Conservation (phyloP, 2,329 filamentous ascomycete species). For the Aspergillus amoenus region DNA sequence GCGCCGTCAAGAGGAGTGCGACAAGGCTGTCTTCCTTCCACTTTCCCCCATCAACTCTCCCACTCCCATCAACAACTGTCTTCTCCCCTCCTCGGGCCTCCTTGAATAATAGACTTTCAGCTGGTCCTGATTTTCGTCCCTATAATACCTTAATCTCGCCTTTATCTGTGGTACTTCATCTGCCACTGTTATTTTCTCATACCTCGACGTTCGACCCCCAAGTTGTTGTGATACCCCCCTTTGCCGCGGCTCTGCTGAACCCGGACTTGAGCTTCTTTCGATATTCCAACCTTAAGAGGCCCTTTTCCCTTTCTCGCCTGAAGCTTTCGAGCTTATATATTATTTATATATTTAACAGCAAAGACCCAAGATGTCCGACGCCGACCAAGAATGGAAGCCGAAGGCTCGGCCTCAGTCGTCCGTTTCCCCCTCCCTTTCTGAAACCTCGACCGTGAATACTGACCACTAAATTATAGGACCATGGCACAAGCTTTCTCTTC, state of each 20-base stretch:
- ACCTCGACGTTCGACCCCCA: conserved; percentile 1
- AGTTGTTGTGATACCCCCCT: conserved; percentile 12
- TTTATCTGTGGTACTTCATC: conserved; percentile 8
- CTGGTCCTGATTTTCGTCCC: conserved; percentile 30
- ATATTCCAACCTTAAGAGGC: neutral
- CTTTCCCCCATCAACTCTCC: neutral
- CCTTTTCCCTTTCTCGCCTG: neutral
- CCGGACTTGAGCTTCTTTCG: neutral
- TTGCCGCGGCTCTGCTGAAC: conserved; percentile 9
- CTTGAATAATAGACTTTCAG: conserved; percentile 21
- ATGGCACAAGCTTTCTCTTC: conserved; percentile 84
- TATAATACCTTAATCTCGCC: conserved; percentile 14
- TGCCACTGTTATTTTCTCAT: neutral
- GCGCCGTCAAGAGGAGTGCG: conserved; percentile 8
- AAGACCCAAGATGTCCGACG: conserved; percentile 54
- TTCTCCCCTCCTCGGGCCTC: conserved; percentile 1
- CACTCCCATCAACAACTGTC: conserved; percentile 1
- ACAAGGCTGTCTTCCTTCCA: conserved; percentile 8
- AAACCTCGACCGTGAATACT: conserved; percentile 18
- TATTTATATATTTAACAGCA: conserved; percentile 2
- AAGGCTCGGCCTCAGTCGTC: conserved; percentile 82
- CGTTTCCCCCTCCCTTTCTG: conserved; percentile 41
- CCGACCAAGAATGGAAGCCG: conserved; percentile 76
- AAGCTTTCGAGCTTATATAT: conserved; percentile 4
- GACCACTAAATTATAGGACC: conserved; percentile 57